Conservation (phyloP, 805 yeast genomes). For the Clavispora phyllophila region DNA sequence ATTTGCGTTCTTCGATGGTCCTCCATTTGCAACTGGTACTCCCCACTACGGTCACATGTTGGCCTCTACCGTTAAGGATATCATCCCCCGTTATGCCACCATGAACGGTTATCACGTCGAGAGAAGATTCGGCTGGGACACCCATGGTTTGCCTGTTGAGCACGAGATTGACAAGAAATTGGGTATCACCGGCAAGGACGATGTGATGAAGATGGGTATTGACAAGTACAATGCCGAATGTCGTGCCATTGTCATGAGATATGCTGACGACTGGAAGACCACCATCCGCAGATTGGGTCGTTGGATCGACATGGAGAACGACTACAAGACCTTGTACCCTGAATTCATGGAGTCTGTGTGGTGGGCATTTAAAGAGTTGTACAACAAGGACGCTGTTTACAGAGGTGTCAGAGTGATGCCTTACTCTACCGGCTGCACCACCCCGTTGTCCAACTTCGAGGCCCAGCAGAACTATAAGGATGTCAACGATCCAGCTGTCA, state of each 20-base stretch:
- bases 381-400: slow-evolving; percentile 81
- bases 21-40: slow-evolving; percentile 99
- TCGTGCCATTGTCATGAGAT: slow-evolving; percentile 95
- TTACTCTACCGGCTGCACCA: slow-evolving; percentile 93
- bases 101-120: slow-evolving; percentile 96
- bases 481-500: slow-evolving; percentile 94
- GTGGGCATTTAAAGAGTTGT: slow-evolving; percentile 96
- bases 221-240: slow-evolving; percentile 93
- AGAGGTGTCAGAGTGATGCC: slow-evolving; percentile 98
- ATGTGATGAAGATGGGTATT: slow-evolving; percentile 90
- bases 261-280: slow-evolving; percentile 90
- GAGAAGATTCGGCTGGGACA: slow-evolving; percentile 99
- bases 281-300: slow-evolving; percentile 94
- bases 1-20: slow-evolving; percentile 96
- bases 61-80: slow-evolving; percentile 95
- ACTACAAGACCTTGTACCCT: slow-evolving; percentile 94
- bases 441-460: slow-evolving; percentile 95
- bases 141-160: slow-evolving; percentile 98
- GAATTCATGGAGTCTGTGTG: slow-evolving; percentile 96
- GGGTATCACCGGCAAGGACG: slow-evolving; percentile 89
- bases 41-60: slow-evolving; percentile 98
- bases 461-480: slow-evolving; percentile 98
- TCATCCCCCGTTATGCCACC: slow-evolving; percentile 95
- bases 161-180: slow-evolving; percentile 97
- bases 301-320: slow-evolving; percentile 99